Base-by-base conservation (phyloP, 225 moss, liverwort and hornwort species). In the Physcomitrellopsis africana region DNA sequence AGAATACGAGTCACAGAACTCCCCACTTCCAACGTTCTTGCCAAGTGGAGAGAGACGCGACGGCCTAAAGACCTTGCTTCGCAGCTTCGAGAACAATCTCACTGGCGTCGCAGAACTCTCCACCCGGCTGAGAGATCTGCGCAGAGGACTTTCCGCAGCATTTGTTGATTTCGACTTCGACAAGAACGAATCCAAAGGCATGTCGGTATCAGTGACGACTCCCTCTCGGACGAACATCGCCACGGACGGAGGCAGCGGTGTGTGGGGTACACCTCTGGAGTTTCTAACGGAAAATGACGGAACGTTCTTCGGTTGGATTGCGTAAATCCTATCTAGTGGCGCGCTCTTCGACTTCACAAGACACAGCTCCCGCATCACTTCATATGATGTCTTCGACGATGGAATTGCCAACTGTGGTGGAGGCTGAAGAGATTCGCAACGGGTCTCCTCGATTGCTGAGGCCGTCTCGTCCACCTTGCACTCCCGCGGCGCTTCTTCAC, bases 401-500 rank as follows among this genome's bases (percentile, higher is more conserved):
- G 59, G 24, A 22, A 24, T 68, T 60, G 24, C 13, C 37, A 60
- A n/a, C 37, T 13, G 23, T 8, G 18, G n/a, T n/a, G 61, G 48
- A 52, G n/a, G 18, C 26, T 68, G 42, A 76, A 41, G 15, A 60
- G 60, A 4, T 52, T 76, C 14, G 24, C 32, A 8, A 51, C 51
- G 13, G 23, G 51, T 18, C 51, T 23, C 17, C 26, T 65, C 44
- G 24, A 1, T 1, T 63, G 63, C 52, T 19, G 23, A 43, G 32
- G 32, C 4, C 24, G 19, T 57, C 43, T 51, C 8, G 45, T 49
- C 9, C 56, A 14, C 80, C 73, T 86, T 82, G 18, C 83, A 85
- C 65, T 92, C 80, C 12, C 79, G 80, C 5, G 86, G 89, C 14
- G 80, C 80, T 59, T 82, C 92, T 64, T 86, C 87, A 86, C 89